These are phyloP conservation scores for Paecilomyces variotii DNA, from an alignment of 2,329 filamentous ascomycete genomes.

Conservation along the genomic window DNA sequence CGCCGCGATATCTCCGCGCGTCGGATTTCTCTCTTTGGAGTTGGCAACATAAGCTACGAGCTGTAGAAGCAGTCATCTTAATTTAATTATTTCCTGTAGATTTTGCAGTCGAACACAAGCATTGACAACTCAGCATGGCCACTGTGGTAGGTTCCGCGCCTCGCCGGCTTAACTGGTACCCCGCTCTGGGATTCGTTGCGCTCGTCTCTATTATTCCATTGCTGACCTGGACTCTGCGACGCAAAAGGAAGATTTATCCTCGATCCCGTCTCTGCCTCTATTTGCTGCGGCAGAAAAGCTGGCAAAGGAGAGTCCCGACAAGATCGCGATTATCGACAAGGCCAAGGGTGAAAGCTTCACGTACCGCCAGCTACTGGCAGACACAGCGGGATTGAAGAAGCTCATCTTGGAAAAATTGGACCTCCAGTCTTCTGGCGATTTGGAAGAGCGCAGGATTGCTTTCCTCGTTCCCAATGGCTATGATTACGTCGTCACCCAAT, in stretches of 20 bases:
- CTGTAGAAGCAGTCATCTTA: background rate
- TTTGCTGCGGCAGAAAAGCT: conserved; percentile 31
- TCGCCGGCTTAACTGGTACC: background rate
- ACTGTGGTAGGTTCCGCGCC: background rate
- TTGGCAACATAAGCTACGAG: background rate
- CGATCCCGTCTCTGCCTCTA: conserved; percentile 31
- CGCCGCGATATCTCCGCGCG: background rate
- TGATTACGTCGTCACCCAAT: conserved; percentile 35
- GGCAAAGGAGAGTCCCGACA: conserved; percentile 22
- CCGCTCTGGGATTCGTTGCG: background rate
- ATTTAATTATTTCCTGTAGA: background rate
- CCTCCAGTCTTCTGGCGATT: conserved; percentile 15
- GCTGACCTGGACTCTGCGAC: background rate
- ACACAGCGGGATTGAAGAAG: conserved; percentile 28
- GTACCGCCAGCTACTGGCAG: conserved; percentile 32
- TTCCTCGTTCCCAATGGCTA: conserved; percentile 35
- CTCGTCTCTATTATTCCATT: background rate
- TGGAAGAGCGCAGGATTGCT: conserved; percentile 32
- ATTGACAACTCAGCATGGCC: background rate
- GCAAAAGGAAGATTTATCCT: conserved; percentile 10
- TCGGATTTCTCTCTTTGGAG: background rate
- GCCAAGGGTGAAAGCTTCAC: conserved; percentile 33
- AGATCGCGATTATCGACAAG: conserved; percentile 32
- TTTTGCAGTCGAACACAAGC: background rate
- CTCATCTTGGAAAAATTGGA: conserved; percentile 25